Percentiles rank a stretch among this genome's conserved stretches.
phyloP scores from a whole-genome alignment of 345 rosid species.

The Corymbia maculata region DNA sequence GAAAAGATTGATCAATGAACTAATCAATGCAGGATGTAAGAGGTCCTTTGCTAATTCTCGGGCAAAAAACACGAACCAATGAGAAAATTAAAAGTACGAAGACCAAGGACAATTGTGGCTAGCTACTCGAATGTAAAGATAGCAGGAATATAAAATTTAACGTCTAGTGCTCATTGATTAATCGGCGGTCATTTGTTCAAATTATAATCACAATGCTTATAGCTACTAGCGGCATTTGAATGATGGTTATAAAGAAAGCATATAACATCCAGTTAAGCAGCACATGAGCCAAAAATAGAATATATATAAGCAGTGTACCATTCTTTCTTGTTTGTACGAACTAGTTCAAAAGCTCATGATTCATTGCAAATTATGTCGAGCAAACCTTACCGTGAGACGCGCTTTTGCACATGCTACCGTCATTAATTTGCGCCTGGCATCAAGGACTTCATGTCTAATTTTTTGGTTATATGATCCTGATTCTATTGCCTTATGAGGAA shows the following conservation, averaged over 20 bases:
- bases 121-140: background rate
- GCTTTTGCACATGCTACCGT: background rate
- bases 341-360: background rate
- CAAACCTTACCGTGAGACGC: background rate
- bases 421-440: background rate
- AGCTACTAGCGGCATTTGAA: background rate
- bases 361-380: background rate
- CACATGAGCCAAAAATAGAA: background rate
- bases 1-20: background rate
- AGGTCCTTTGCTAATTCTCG: background rate
- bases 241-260: too few species aligned
- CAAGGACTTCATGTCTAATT: background rate
- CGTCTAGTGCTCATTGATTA: background rate
- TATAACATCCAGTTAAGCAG: background rate
- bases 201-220: background rate
- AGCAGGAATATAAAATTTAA: background rate
- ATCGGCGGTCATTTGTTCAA: background rate
- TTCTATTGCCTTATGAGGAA: background rate
- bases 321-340: background rate
- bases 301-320: background rate
- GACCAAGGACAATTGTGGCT: background rate
- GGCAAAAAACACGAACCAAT: background rate
- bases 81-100: background rate
- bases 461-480: background rate
- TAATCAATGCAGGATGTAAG: accelerated